Conservation (phyloP, 2,329 filamentous ascomycete species). For the Salinomyces thailandicus region DNA sequence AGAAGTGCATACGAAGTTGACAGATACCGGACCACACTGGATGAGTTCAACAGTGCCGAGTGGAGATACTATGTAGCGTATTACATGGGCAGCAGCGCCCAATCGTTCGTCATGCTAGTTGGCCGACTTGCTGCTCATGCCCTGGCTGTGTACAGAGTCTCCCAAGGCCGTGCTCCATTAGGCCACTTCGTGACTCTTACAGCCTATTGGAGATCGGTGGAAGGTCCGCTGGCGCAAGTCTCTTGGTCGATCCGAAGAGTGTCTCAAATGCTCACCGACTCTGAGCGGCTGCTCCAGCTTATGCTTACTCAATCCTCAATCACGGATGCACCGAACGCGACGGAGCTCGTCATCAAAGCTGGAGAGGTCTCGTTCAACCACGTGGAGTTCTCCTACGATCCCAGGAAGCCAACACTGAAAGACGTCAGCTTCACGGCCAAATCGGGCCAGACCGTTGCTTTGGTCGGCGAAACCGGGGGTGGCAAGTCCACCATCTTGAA, state of each 20-base stretch:
- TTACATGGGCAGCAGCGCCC: constrained; percentile 29
- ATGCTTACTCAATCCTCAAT: constrained; percentile 50
- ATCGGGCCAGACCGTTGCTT: constrained; percentile 47
- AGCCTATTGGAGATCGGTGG: constrained; percentile 49
- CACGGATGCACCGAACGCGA: constrained; percentile 37
- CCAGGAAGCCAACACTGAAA: constrained; percentile 41
- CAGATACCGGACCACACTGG: constrained; percentile 36
- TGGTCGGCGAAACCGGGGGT: constrained; percentile 53
- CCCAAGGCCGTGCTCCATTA: constrained; percentile 39
- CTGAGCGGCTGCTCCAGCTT: constrained; percentile 50
- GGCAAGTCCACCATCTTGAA: constrained; percentile 55
- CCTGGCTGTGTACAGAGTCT: constrained; percentile 45
- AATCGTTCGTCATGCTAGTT: constrained; percentile 39
- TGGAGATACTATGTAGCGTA: constrained; percentile 20
- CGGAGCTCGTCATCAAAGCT: constrained; percentile 33
- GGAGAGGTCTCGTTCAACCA: constrained; percentile 46
- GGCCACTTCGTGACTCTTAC: constrained; percentile 56
- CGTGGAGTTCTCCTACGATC: constrained; percentile 47
- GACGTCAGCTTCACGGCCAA: constrained; percentile 40
- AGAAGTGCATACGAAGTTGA: constrained; percentile 43
- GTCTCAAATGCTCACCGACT: constrained; percentile 49
- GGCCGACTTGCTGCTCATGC: constrained; percentile 41
- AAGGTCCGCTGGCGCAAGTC: constrained; percentile 41
- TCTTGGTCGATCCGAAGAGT: constrained; percentile 40
- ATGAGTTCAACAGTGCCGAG: constrained; percentile 26